Evolutionary conservation across 495 filamentous ascomycete genomes (phyloP), one percentile per base, ranked within the genome.

Genomic region (Neohortaea acidophila): DNA sequence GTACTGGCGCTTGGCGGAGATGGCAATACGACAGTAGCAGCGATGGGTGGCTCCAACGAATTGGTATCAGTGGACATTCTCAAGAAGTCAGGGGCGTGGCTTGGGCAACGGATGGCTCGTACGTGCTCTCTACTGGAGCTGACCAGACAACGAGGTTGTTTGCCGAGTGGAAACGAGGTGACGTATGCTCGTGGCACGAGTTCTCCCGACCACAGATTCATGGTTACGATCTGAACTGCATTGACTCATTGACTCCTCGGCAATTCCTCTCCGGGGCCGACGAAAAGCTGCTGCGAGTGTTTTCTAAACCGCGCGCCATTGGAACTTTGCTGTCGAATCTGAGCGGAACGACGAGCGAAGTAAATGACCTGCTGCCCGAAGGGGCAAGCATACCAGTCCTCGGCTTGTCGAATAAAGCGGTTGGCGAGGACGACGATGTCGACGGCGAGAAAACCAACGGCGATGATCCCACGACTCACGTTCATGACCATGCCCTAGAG

Each of bases 201-300:
- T 81, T 96, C 60, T 75, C 87, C 5, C 70, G 89, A 31, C 91
- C 89, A 13, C 89, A 99, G 52, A 96, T 96, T 39, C 89, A 99
- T 62, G 89, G 89, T 24, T 99, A 99, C 53, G 89, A 94, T 55
- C 67, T 99, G 44, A 99, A 96, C 62, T 94, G 87, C 55, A 73
- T 94, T 46, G 79, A 81, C 51, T 70, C 77, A 3, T 55, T 94
- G 18, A 72, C 73, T 3, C 54, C 65, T 19, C 62, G 72, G 11
- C 74, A 72, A 34, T 96, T 96, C 51, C 75, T 99, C 19, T 87
- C 84, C 29, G 89, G 89, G n/a, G 89, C 89, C 24, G 91, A 99
- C 50, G 89, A 99, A 62, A 99, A 99, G 59, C 73, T 96, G 21
- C 67, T 96, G 46, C 77, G 89, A 12, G 87, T 96, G 12, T 99